Conservation (phyloP, 768 basidiomycete genomes). For the Tylopilus sp. region DNA sequence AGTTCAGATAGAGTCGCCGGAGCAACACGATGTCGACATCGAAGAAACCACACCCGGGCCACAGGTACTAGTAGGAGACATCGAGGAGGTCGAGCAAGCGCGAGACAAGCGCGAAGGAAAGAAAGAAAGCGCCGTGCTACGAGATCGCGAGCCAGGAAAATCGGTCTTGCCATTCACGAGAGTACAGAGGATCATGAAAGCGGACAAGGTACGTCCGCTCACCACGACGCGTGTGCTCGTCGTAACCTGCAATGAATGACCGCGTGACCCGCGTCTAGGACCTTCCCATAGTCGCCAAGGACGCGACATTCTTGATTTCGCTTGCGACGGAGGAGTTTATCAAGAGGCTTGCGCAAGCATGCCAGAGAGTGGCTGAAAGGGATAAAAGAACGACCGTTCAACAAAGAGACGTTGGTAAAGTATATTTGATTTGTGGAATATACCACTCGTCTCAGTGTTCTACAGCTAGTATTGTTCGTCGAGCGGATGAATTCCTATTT, state of each 20-base stretch:
- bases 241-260: neutral
- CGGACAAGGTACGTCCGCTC: slow-evolving; percentile 60
- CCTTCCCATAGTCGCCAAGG: slow-evolving; percentile 69
- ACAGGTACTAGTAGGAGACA: no score
- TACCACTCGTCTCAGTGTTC: neutral
- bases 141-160: slow-evolving; percentile 54
- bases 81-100: slow-evolving; percentile 7
- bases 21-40: slow-evolving; percentile 6
- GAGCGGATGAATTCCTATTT: slow-evolving; percentile 74
- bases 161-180: slow-evolving; percentile 71
- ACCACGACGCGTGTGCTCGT: neutral
- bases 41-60: slow-evolving; percentile 14
- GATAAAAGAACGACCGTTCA: slow-evolving; percentile 77
- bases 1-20: slow-evolving; percentile 1
- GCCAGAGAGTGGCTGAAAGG: slow-evolving; percentile 63
- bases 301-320: slow-evolving; percentile 76
- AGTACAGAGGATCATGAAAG: slow-evolving; percentile 83
- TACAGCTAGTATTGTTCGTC: slow-evolving; percentile 58
- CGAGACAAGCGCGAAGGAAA: slow-evolving; percentile 17
- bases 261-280: slow-evolving; percentile 44
- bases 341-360: slow-evolving; percentile 65
- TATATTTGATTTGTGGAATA: neutral
- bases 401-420: slow-evolving; percentile 74
- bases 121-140: slow-evolving; percentile 14
- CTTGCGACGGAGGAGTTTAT: slow-evolving; percentile 90